Evolutionary conservation across 1,139 yeast species (phyloP), one percentile per base, ranked within the genome.

Genomic region (Taphrina wiesneri): DNA sequence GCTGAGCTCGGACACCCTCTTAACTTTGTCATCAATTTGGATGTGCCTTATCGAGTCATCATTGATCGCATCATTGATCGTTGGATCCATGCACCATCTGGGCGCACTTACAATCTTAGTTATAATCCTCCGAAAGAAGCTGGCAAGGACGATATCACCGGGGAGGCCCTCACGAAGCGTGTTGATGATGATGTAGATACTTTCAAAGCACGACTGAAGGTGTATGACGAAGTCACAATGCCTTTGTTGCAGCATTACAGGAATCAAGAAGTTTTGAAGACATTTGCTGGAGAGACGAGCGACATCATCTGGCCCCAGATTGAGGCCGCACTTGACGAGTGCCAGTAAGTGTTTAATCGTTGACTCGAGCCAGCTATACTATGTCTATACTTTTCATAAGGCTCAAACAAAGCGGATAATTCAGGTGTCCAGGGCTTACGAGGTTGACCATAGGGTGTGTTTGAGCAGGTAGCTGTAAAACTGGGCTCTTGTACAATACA

Each of bases 41-140:
- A 83, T 90, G 95, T 76, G 3, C 97, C 93, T 74, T 99, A 95
- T 78, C 96, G 91, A 78, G 86, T 93, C 76, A 85, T 93, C 75
- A 97, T 93, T 69, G 89, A 96, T 73, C 90, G 99, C 84, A 93
- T 93, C 79, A 93, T 98, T 73, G 99, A 98, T 92, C 86, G 92
- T 88, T 83, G 77, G 89, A 72, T 93, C 92, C 88, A 70, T 70
- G 69, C 73, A 21, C 63, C 66, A 4, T 63, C 66, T 3, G 66
- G 66, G 15, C 47, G 66, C 9, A 53, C 59, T 11, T 63, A 63
- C 66, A 63, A 63, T 54, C 43, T 49, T 26, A 49, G 56, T 26
- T 63, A 63, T 39, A 63, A 63, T 75, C 70, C 99, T 70, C 99
- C 99, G 79, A 93, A 93, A 87, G 85, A 81, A 75, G 88, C 84